Conservation (phyloP, 805 yeast genomes). For the Jamesozyma hellenica region DNA sequence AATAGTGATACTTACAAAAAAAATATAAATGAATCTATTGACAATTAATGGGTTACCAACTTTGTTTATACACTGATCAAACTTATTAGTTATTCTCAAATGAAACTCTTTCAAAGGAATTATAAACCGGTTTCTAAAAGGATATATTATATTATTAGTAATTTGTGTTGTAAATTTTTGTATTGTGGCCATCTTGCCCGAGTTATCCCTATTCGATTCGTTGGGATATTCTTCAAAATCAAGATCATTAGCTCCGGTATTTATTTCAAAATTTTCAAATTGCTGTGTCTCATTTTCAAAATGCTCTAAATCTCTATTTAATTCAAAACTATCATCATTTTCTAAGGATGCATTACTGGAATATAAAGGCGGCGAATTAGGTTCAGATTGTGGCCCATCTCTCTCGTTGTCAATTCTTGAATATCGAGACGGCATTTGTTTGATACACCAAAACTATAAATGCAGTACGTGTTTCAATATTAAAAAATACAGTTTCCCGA, state of each 20-base stretch:
- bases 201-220: neutral
- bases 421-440: conserved; percentile 1
- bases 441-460: no score
- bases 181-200: neutral
- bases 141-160: conserved; percentile 2
- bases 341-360: neutral
- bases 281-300: neutral
- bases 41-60: conserved; percentile 77
- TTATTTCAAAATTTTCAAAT: conserved; percentile 39
- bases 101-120: conserved; percentile 28
- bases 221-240: conserved; percentile 4
- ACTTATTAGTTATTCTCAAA: conserved; percentile 16
- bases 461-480: no score
- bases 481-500: no score
- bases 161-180: conserved; percentile 14
- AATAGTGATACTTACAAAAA: conserved; percentile 44
- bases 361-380: neutral
- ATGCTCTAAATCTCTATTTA: conserved; percentile 1
- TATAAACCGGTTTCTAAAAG: conserved; percentile 18
- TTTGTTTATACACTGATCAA: conserved; percentile 49
- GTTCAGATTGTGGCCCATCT: neutral
- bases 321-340: neutral
- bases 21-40: conserved; percentile 59
- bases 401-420: conserved; percentile 1
- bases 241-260: conserved; percentile 35